These are phyloP conservation scores for Udeniomyces megalosporus DNA, from an alignment of 768 basidiomycete genomes.

Conservation along the genomic window DNA sequence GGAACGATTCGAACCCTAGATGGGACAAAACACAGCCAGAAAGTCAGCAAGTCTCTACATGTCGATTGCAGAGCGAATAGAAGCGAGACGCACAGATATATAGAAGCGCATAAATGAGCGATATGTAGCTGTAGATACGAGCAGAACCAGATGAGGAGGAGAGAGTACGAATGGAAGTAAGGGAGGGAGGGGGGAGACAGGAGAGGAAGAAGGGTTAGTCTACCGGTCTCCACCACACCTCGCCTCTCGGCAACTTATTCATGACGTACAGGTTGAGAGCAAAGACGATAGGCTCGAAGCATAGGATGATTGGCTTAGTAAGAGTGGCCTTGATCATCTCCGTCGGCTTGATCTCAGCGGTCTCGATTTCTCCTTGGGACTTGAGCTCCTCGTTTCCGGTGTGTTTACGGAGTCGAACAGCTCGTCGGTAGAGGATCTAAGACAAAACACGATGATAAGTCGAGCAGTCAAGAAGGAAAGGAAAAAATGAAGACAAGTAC, in stretches of 20 bases:
- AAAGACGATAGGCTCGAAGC: conserved; percentile 24
- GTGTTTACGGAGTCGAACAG: conserved; percentile 20
- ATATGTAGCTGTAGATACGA: too few species aligned
- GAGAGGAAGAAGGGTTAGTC: too few species aligned
- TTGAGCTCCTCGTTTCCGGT: conserved; percentile 23
- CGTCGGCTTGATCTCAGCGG: background rate
- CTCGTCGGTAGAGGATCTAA: conserved; percentile 18
- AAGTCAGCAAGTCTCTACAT: too few species aligned
- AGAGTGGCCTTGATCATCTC: conserved; percentile 16
- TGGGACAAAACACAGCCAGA: background rate
- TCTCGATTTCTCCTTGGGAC: conserved; percentile 13
- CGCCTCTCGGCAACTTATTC: background rate
- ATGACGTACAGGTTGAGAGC: conserved; percentile 17
- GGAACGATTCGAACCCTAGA: conserved; percentile 28
- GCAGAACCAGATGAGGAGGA: too few species aligned
- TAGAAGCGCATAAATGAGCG: too few species aligned
- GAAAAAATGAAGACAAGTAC: background rate
- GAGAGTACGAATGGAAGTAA: too few species aligned
- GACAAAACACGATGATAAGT: too few species aligned
- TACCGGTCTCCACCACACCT: conserved; percentile 9
- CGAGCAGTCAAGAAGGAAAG: background rate
- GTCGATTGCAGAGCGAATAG: too few species aligned
- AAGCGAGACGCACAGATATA: too few species aligned
- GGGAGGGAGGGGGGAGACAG: too few species aligned
- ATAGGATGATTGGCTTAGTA: conserved; percentile 22